Percentiles rank a stretch among this genome's conserved stretches.
phyloP scores from a whole-genome alignment of 2,329 filamentous ascomycete species.

The Colletotrichum sp. region DNA sequence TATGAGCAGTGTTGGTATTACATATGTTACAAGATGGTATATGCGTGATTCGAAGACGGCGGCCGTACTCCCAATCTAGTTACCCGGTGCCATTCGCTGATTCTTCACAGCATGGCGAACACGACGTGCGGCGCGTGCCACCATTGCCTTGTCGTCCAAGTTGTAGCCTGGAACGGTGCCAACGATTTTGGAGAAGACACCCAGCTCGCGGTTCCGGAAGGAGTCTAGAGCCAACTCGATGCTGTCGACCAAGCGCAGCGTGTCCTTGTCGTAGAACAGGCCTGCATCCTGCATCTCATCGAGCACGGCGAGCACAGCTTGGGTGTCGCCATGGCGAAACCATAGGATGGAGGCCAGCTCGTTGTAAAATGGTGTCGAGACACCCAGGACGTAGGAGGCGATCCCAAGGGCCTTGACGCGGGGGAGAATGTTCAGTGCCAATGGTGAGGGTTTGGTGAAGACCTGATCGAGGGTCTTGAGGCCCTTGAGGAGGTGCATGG shows the following conservation, averaged over 20 bases:
- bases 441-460: conserved; percentile 63
- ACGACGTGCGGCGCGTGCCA: conserved; percentile 1
- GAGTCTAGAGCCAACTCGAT: conserved; percentile 35
- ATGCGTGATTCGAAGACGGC: neutral
- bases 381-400: conserved; percentile 74
- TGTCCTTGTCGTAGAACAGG: conserved; percentile 59
- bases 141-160: conserved; percentile 13
- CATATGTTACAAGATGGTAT: neutral
- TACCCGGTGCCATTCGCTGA: neutral
- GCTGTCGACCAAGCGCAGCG: conserved; percentile 40
- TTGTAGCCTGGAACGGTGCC: conserved; percentile 22
- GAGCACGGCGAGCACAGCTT: conserved; percentile 59
- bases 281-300: conserved; percentile 71
- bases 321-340: conserved; percentile 63
- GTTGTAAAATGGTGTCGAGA: conserved; percentile 73
- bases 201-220: conserved; percentile 11
- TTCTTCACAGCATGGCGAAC: neutral
- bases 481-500: conserved; percentile 63
- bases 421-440: conserved; percentile 67
- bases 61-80: neutral
- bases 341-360: conserved; percentile 67
- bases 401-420: conserved; percentile 71
- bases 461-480: conserved; percentile 60
- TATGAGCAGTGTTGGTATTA: neutral
- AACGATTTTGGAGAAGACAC: conserved; percentile 17